Conservation (phyloP, 2,329 filamentous ascomycete species). For the Alternaria consortialis region DNA sequence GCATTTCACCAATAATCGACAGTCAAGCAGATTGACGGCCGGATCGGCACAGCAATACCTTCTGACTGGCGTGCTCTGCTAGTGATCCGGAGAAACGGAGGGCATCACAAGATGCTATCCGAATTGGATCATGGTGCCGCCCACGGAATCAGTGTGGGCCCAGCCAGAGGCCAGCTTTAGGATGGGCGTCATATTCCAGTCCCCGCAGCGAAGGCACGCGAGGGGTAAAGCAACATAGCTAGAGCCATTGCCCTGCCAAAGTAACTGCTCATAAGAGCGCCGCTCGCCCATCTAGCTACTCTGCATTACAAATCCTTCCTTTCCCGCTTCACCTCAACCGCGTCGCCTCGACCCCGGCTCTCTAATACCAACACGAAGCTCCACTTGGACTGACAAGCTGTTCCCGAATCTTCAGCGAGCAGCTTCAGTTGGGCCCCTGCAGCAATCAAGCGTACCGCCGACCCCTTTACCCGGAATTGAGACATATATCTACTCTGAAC, state of each 20-base stretch:
- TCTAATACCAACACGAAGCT: constrained; percentile 22
- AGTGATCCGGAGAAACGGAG: constrained; percentile 41
- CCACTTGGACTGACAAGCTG: constrained; percentile 36
- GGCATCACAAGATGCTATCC: constrained; percentile 20
- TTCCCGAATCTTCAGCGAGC: constrained; percentile 35
- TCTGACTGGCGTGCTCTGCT: constrained; percentile 21
- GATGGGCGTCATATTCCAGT: constrained; percentile 45
- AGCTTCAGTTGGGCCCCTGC: constrained; percentile 38
- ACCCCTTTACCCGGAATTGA: constrained; percentile 51
- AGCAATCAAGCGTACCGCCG: constrained; percentile 40
- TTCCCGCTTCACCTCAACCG: not conserved
- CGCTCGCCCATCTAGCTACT: constrained; percentile 25
- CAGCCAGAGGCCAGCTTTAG: constrained; percentile 38
- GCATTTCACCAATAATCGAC: not conserved
- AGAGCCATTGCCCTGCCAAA: constrained; percentile 15
- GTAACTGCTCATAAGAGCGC: constrained; percentile 28
- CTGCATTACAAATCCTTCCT: constrained; percentile 9
- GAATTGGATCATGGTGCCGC: constrained; percentile 28
- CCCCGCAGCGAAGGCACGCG: constrained; percentile 40
- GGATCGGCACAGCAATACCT: constrained; percentile 19
- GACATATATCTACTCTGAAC: constrained; percentile 34
- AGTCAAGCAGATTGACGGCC: not conserved
- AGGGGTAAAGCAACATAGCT: constrained; percentile 32
- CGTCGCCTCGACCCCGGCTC: constrained; percentile 1
- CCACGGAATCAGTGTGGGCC: constrained; percentile 32